Percentiles rank a stretch among this genome's conserved stretches.
Evolutionary conservation across 306 rosid species (phyloP).

Genomic region (Inga leiocalycina): DNA sequence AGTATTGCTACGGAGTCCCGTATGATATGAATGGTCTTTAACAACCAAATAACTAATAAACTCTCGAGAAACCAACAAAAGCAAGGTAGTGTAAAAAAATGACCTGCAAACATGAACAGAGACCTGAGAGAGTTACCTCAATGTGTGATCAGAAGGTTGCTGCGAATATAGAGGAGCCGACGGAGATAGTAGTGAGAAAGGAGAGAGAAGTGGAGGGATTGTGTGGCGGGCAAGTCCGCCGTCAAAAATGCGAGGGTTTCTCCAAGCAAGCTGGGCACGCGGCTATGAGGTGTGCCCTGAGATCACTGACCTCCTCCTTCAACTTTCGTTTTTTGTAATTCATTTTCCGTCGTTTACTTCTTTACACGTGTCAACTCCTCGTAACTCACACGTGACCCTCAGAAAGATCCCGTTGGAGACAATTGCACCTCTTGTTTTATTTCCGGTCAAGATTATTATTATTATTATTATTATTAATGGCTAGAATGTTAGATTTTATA

Average conservation of each 20-base stretch:
- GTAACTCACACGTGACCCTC: slow-evolving; percentile 22
- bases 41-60: slow-evolving; percentile 1
- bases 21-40: not conserved
- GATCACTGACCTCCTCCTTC: slow-evolving; percentile 3
- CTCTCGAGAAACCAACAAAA: slow-evolving; percentile 2
- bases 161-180: slow-evolving; percentile 5
- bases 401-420: not conserved
- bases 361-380: slow-evolving; percentile 19
- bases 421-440: not conserved
- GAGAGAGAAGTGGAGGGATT: not conserved
- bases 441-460: not conserved
- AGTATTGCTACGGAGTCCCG: not conserved
- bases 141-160: slow-evolving; percentile 26
- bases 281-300: slow-evolving; percentile 41
- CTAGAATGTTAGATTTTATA: too few relatives aligned
- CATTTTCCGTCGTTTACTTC: not conserved
- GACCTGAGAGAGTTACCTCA: slow-evolving; percentile 38
- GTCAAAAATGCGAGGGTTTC: slow-evolving; percentile 34
- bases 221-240: slow-evolving; percentile 20
- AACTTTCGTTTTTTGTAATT: not conserved
- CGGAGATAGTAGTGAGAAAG: not conserved
- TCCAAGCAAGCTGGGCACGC: slow-evolving; percentile 58
- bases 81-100: slow-evolving; percentile 11
- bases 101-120: not conserved
- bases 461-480: too few relatives aligned